A percentile compares a stretch with the other conserved stretches of the same genome.
Evolutionary conservation across 2,329 filamentous ascomycete genomes (phyloP).

Genomic region (Cercospora zeina): DNA sequence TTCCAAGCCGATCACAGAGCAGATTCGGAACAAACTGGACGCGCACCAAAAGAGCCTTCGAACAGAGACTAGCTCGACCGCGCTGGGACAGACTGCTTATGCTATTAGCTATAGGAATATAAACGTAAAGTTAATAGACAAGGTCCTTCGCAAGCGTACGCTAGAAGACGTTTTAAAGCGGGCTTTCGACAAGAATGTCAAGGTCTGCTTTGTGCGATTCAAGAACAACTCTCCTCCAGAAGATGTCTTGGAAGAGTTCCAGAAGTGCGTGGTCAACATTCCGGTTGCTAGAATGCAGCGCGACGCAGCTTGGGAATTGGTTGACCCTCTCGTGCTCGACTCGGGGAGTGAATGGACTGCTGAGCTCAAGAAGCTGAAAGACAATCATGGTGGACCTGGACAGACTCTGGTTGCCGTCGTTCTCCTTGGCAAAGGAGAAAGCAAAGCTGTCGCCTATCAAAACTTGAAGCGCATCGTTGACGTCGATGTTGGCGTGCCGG

Average conservation of each 20-base stretch:
- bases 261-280: conserved; percentile 1
- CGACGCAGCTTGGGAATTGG: neutral
- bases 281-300: neutral
- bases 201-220: conserved; percentile 7
- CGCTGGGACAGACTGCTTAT: neutral
- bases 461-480: conserved; percentile 10
- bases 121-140: neutral
- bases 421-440: conserved; percentile 2
- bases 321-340: neutral
- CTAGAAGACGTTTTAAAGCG: neutral
- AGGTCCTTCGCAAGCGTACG: neutral
- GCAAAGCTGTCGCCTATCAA: conserved; percentile 10
- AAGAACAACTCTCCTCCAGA: neutral
- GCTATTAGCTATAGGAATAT: neutral
- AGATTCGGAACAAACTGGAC: neutral
- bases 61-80: no score
- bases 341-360: neutral
- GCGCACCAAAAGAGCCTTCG: neutral
- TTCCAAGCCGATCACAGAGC: neutral
- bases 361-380: conserved; percentile 4
- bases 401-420: conserved; percentile 12
- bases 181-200: conserved; percentile 1
- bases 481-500: conserved; percentile 7
- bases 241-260: neutral
- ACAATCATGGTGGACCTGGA: neutral